Evolutionary conservation across 345 rosid species (phyloP).

Genomic region (Chamaenerion angustifolium): DNA sequence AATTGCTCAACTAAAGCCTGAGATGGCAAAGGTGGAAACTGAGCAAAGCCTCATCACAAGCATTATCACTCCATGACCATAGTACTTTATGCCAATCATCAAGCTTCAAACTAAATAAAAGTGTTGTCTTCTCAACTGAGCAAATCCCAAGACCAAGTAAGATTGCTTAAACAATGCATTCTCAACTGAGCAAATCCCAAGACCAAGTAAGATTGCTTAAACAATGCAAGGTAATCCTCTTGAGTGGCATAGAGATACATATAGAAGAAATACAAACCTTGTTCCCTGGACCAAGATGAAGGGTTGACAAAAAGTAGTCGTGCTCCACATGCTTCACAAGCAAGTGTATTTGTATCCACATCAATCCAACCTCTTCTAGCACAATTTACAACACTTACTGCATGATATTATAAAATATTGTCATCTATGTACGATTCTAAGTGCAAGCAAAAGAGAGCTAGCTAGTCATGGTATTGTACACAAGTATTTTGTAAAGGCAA

Average conservation of each 20-base stretch:
- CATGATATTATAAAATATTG: slow-evolving; percentile 26
- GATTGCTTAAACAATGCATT: too few species aligned
- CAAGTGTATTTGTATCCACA: slow-evolving; percentile 49
- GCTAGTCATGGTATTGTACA: too few species aligned
- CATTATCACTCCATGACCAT: slow-evolving; percentile 77
- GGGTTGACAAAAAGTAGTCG: slow-evolving; percentile 84
- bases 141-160: too few species aligned
- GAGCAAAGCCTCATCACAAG: slow-evolving; percentile 69
- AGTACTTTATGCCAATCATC: slow-evolving; percentile 67
- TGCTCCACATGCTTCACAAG: too few species aligned
- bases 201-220: slow-evolving; percentile 6
- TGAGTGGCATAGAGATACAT: neutral
- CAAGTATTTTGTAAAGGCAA: too few species aligned
- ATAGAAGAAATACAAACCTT: slow-evolving; percentile 35
- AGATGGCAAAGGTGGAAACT: slow-evolving; percentile 65
- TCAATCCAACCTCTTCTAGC: slow-evolving; percentile 93
- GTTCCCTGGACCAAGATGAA: slow-evolving; percentile 70
- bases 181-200: slow-evolving; percentile 43
- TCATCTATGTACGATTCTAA: too few species aligned
- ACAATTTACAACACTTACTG: slow-evolving; percentile 75
- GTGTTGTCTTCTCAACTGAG: too few species aligned
- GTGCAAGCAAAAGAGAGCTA: too few species aligned
- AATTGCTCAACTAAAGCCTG: slow-evolving; percentile 54
- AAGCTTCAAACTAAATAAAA: slow-evolving; percentile 79
- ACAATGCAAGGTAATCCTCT: too few species aligned